Percentiles rank a stretch among this genome's conserved stretches.
phyloP scores from a whole-genome alignment of 2,329 filamentous ascomycete species.

The Meredithiella fracta region DNA sequence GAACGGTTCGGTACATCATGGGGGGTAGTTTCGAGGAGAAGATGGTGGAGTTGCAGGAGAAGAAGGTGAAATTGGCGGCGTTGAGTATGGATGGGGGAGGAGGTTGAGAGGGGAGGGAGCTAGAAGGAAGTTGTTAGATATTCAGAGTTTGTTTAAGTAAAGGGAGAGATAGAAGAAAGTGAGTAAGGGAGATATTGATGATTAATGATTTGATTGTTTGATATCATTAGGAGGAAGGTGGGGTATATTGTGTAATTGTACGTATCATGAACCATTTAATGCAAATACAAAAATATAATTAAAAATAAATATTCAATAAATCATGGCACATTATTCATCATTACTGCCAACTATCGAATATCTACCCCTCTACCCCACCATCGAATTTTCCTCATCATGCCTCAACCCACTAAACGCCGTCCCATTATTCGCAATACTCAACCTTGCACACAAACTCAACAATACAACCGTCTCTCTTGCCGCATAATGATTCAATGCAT shows the following conservation, averaged over 20 bases:
- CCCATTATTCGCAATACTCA: conserved; percentile 69
- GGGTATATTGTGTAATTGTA: conserved; percentile 13
- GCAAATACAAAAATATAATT: background rate
- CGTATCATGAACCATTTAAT: background rate
- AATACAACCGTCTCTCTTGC: conserved; percentile 94
- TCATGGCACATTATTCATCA: background rate
- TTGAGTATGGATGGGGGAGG: conserved; percentile 58
- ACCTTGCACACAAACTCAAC: conserved; percentile 65
- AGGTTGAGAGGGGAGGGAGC: conserved; percentile 36
- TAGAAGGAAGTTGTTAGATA: conserved; percentile 43
- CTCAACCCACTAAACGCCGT: conserved; percentile 45
- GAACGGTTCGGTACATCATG: conserved; percentile 85
- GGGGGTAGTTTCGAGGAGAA: conserved; percentile 80
- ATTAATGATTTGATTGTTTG: conserved; percentile 17
- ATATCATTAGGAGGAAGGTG: background rate
- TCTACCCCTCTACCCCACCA: background rate
- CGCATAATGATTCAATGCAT: conserved; percentile 91
- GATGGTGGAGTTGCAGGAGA: conserved; percentile 75
- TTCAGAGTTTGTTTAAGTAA: conserved; percentile 39
- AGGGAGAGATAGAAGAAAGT: background rate
- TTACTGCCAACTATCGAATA: background rate
- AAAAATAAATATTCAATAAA: background rate
- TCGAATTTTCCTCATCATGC: conserved; percentile 32
- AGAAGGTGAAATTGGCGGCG: conserved; percentile 82
- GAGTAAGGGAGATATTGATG: conserved; percentile 21